phyloP scores from a whole-genome alignment of 495 filamentous ascomycete genomes.

The Sabuloglossum arenarium region DNA sequence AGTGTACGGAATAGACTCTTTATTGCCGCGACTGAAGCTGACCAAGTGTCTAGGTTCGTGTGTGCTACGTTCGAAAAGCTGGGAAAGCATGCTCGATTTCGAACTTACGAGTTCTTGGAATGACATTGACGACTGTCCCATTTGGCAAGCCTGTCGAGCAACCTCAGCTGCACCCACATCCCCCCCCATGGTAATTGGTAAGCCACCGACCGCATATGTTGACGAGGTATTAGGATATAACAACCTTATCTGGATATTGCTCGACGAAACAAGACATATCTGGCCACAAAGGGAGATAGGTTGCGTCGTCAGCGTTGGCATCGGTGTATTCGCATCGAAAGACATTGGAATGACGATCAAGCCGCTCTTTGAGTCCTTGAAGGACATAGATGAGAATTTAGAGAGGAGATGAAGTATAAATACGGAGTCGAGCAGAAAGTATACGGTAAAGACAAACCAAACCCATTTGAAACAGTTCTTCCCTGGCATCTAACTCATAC shows the following conservation, averaged over 20 bases:
- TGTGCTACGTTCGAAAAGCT: not conserved
- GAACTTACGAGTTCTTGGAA: not conserved
- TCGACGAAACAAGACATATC: constrained; percentile 1
- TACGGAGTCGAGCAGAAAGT: not conserved
- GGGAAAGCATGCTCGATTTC: not conserved
- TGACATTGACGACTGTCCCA: not conserved
- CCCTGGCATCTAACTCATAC: too few species aligned
- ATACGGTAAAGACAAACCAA: too few species aligned
- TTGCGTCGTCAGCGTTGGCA: constrained; percentile 5
- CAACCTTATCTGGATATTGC: constrained; percentile 2
- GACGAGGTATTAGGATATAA: constrained; percentile 7
- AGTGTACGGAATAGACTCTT: not conserved
- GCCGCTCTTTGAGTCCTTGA: not conserved
- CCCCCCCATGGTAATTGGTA: constrained; percentile 3
- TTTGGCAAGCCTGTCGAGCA: constrained; percentile 7
- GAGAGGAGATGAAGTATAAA: not conserved
- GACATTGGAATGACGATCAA: not conserved
- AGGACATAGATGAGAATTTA: not conserved
- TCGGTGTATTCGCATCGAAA: not conserved
- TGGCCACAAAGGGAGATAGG: not conserved
- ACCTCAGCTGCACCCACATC: constrained; percentile 8
- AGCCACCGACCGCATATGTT: not conserved
- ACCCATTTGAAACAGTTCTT: too few species aligned
- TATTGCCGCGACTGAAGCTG: not conserved
- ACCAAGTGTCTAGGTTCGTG: not conserved